Evolutionary conservation across 78 protist species (phyloP).

Genomic region (Guillardia theta): DNA sequence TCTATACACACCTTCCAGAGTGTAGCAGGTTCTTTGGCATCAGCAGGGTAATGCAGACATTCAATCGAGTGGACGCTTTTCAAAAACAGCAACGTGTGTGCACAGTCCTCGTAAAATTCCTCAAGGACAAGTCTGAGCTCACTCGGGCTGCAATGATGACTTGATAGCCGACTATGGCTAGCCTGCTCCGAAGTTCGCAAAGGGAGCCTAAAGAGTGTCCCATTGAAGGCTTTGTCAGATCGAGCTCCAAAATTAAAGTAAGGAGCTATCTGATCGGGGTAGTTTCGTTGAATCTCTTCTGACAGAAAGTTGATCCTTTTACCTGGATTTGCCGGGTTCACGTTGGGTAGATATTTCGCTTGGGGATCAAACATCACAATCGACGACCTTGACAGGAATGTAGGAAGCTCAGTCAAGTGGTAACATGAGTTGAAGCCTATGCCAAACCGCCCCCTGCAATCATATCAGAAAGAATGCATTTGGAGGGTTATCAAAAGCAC

Average conservation of each 20-base stretch:
- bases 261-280: slow-evolving; percentile 42
- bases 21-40: not conserved
- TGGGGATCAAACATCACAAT: slow-evolving; percentile 52
- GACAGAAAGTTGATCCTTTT: not conserved
- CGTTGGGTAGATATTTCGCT: not conserved
- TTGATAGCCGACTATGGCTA: not conserved
- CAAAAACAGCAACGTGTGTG: not conserved
- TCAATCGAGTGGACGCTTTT: not conserved
- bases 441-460: slow-evolving; percentile 69
- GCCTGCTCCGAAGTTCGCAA: slow-evolving; percentile 49
- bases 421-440: slow-evolving; percentile 69
- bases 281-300: not conserved
- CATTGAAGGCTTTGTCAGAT: not conserved
- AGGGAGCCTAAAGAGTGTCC: slow-evolving; percentile 69
- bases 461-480: not conserved
- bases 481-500: too few relatives aligned
- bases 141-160: too few relatives aligned
- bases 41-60: not conserved
- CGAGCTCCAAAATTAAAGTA: not conserved
- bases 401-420: slow-evolving; percentile 56
- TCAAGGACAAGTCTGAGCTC: not conserved
- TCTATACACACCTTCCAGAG: not conserved
- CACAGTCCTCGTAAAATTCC: not conserved
- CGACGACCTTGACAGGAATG: not conserved
- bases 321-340: slow-evolving; percentile 29